These are phyloP conservation scores for Nemania bipapillata DNA, from an alignment of 2,329 filamentous ascomycete genomes.

Conservation along the genomic window DNA sequence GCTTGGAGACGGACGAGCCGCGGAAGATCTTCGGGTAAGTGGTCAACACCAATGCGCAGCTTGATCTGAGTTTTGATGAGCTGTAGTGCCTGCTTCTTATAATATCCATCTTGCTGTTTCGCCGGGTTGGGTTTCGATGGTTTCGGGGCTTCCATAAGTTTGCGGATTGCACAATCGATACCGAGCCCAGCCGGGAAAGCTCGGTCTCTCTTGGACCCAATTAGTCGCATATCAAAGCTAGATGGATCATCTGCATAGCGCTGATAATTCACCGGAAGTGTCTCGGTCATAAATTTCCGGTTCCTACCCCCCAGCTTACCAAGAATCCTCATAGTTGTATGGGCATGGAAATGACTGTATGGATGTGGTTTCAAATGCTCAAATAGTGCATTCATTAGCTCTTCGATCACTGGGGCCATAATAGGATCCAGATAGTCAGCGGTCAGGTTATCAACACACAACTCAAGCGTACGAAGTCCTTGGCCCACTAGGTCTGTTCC, in stretches of 20 bases:
- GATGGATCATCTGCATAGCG: constrained; percentile 86
- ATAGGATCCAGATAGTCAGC: constrained; percentile 98
- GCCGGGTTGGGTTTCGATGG: constrained; percentile 56
- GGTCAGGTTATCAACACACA: constrained; percentile 97
- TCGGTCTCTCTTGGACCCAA: constrained; percentile 87
- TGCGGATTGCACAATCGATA: constrained; percentile 87
- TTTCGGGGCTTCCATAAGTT: constrained; percentile 84
- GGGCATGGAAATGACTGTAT: constrained; percentile 96
- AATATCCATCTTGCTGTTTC: constrained; percentile 79
- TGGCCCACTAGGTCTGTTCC: constrained; percentile 95
- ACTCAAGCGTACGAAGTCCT: constrained; percentile 88
- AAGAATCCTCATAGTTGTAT: constrained; percentile 96
- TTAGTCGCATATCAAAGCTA: constrained; percentile 87
- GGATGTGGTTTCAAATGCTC: constrained; percentile 93
- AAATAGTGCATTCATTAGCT: constrained; percentile 97
- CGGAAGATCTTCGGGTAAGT: constrained; percentile 87
- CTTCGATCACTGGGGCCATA: constrained; percentile 98
- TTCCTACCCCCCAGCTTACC: constrained; percentile 96
- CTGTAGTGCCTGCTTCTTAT: constrained; percentile 92
- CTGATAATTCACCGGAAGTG: constrained; percentile 83
- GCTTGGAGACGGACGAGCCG: constrained; percentile 87
- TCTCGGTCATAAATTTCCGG: constrained; percentile 91
- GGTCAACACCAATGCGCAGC: constrained; percentile 86
- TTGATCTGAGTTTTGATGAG: constrained; percentile 90
- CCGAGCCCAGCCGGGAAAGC: constrained; percentile 88